Evolutionary conservation across 148 eudicot species (phyloP).

Genomic region (Chenopodium berlandieri): DNA sequence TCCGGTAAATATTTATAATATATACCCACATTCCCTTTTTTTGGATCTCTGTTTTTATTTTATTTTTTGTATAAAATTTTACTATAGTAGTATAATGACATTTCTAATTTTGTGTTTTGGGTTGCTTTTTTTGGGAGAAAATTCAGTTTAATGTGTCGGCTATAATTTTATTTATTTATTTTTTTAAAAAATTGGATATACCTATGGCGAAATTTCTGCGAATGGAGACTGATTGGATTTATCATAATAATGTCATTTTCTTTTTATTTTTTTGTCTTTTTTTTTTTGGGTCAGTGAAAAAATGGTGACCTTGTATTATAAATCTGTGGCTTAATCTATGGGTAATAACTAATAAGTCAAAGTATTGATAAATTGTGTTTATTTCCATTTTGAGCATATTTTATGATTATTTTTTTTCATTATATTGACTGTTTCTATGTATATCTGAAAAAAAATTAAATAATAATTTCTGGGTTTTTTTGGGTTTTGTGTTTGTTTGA

Average conservation of each 20-base stretch:
- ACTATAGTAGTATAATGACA: background rate
- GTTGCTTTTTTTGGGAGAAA: background rate
- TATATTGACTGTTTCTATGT: background rate
- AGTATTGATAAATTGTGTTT: background rate
- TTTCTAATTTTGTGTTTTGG: background rate
- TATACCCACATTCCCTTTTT: background rate
- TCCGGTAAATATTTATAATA: slow-evolving; percentile 39
- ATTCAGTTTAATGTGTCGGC: background rate
- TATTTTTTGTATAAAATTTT: background rate
- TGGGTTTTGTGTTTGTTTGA: background rate
- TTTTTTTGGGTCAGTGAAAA: background rate
- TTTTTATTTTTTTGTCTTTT: background rate
- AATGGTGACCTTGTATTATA: background rate
- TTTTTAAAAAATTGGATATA: no score
- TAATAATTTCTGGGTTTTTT: background rate
- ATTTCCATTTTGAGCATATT: background rate
- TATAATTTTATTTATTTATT: background rate
- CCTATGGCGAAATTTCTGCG: background rate
- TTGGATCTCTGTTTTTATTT: background rate
- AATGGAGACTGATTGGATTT: background rate
- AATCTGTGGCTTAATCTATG: background rate
- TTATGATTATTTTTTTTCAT: background rate
- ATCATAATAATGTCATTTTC: background rate
- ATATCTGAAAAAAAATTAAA: background rate
- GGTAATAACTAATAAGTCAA: background rate